Conservation (phyloP, 2,329 filamentous ascomycete genomes). For the Hysterium pulicare region DNA sequence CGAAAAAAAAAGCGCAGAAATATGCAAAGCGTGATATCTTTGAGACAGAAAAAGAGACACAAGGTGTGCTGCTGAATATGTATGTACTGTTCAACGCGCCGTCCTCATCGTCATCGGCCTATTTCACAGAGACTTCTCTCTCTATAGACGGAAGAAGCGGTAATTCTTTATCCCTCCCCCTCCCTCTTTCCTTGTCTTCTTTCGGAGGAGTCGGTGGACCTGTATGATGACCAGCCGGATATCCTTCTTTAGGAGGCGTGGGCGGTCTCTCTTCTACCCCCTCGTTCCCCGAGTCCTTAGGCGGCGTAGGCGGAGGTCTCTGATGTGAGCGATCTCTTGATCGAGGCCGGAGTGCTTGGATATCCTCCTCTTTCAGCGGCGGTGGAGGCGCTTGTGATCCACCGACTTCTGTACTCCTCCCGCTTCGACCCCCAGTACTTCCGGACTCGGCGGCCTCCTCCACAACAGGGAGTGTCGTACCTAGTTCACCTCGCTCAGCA, state of each 20-base stretch:
- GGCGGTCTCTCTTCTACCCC: constrained; percentile 28
- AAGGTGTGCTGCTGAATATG: too few species aligned
- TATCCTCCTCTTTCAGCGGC: constrained; percentile 19
- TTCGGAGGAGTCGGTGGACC: constrained; percentile 41
- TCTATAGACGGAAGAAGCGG: constrained; percentile 30
- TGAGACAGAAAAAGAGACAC: too few species aligned
- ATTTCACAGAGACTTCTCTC: constrained; percentile 31
- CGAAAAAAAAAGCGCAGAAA: too few species aligned
- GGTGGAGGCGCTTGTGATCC: constrained; percentile 16
- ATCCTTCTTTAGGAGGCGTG: constrained; percentile 37
- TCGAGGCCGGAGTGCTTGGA: constrained; percentile 11
- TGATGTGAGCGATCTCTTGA: constrained; percentile 26
- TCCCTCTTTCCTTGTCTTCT: constrained; percentile 27
- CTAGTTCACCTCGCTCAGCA: constrained; percentile 54
- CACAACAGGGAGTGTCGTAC: constrained; percentile 72
- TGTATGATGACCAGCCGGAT: constrained; percentile 19
- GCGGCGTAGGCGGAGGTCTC: constrained; percentile 44
- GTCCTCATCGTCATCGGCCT: constrained; percentile 5
- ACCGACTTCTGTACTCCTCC: constrained; percentile 28
- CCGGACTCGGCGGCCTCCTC: constrained; percentile 81
- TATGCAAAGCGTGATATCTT: too few species aligned
- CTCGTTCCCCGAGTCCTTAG: constrained; percentile 35
- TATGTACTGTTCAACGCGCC: too few species aligned
- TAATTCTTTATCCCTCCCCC: constrained; percentile 30
- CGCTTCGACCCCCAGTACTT: constrained; percentile 61